phyloP scores from a whole-genome alignment of 371 early-diverging fungal species.

The Apophysomyces sp. region DNA sequence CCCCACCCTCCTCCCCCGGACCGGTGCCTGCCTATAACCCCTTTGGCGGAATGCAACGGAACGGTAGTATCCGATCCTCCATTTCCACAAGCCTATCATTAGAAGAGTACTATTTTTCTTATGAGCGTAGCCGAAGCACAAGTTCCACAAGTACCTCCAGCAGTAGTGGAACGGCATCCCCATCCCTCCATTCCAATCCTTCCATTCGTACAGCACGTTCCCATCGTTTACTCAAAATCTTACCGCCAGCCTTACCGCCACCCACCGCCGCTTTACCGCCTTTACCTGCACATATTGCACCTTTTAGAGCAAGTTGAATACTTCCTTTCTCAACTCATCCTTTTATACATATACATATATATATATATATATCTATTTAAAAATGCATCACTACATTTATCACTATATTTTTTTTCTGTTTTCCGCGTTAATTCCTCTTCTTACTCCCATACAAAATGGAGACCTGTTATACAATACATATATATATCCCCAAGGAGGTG shows the following conservation, averaged over 20 bases:
- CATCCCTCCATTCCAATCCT: not conserved
- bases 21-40: not conserved
- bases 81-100: not conserved
- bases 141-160: not conserved
- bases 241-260: conserved; percentile 6
- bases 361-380: not conserved
- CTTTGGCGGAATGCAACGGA: too few relatives aligned
- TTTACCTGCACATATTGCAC: not conserved
- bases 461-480: too few relatives aligned
- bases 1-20: not conserved
- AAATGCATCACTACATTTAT: too few relatives aligned
- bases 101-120: not conserved
- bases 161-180: too few relatives aligned
- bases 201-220: not conserved
- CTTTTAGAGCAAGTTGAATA: not conserved
- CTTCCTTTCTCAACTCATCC: not conserved
- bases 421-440: too few relatives aligned
- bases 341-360: too few relatives aligned
- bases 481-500: too few relatives aligned
- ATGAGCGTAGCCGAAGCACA: not conserved
- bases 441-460: too few relatives aligned
- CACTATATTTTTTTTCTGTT: too few relatives aligned
- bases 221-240: not conserved
- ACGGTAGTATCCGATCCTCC: not conserved
- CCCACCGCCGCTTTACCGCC: conserved; percentile 3